Percentiles rank a stretch among this genome's conserved stretches.
Conservation (phyloP, 78 protist species). For the Speleostelium caveatum region DNA sequence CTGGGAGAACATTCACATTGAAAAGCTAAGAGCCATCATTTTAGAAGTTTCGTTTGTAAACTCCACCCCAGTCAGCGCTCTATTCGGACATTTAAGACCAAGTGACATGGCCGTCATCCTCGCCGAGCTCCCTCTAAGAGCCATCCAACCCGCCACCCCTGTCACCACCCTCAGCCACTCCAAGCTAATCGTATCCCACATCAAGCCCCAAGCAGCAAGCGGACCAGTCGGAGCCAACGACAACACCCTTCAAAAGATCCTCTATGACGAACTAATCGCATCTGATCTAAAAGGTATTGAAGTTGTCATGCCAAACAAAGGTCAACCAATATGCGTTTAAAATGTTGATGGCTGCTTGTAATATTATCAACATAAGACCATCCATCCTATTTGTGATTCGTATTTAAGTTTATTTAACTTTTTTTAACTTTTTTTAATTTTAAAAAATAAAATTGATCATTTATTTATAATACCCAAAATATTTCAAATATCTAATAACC, state of each 20-base stretch:
- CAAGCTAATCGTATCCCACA: slow-evolving; percentile 37
- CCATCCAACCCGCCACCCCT: slow-evolving; percentile 36
- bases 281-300: slow-evolving; percentile 3
- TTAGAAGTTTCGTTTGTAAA: slow-evolving; percentile 23
- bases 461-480: too few relatives aligned
- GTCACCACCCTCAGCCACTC: slow-evolving; percentile 22
- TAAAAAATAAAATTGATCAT: too few relatives aligned
- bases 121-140: background rate
- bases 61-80: background rate
- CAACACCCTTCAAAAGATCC: slow-evolving; percentile 3
- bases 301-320: slow-evolving; percentile 39
- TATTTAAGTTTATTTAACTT: too few relatives aligned
- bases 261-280: slow-evolving; percentile 22
- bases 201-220: slow-evolving; percentile 38
- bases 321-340: slow-evolving; percentile 46
- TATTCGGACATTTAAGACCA: slow-evolving; percentile 58
- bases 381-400: too few relatives aligned
- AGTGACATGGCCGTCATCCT: slow-evolving; percentile 17
- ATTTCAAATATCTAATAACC: too few relatives aligned
- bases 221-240: background rate
- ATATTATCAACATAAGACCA: too few relatives aligned
- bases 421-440: too few relatives aligned
- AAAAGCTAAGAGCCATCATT: slow-evolving; percentile 22
- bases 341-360: too few relatives aligned
- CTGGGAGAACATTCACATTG: slow-evolving; percentile 35